Base-by-base conservation (phyloP, 768 basidiomycete genomes). In the Agaricus blazei region DNA sequence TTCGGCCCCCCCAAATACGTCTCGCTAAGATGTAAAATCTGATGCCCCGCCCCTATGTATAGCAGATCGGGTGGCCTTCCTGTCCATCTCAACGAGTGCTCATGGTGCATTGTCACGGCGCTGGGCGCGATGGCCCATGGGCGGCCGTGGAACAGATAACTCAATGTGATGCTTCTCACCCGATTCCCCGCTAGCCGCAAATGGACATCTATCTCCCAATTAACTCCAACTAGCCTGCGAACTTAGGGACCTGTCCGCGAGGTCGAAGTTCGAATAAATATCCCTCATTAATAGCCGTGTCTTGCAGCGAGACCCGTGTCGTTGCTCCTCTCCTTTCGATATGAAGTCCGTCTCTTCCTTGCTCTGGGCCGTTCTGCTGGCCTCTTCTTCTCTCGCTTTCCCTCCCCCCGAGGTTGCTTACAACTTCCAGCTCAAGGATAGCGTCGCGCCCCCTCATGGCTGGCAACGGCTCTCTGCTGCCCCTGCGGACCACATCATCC, bases 371-470 rank as follows among this genome's bases (percentile, higher is more conserved):
- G 14, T 51, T n/a, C 23, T 53, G n/a, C 6, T 55, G 19, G 49
- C 53, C 37, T 56, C 54, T 9, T 31, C 41, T 8, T 41, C 64
- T 58, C 37, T 58, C 31, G 61, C 61, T 37, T 62, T 65, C 26
- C 57, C 64, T 29, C 62, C 52, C 45, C 60, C 62, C 46, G 58
- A 58, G 26, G 48, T 60, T 48, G 38, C 58, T 56, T 56, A 60
- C 54, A 52, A 56, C 43, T 59, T 60, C 15, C 56, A 67, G 60
- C 65, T 82, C 64, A 85, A 84, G 68, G 81, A 84, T 58, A 70
- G 66, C 50, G 69, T 81, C 51, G 36, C 38, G 6, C 46, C 63
- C 36, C 70, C 71, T 57, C 69, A 46, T 28, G 78, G 77, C 9
- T 86, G 84, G 84, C 52, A 66, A 27, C 65, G 68, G 11, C 31